phyloP scores from a whole-genome alignment of 2,329 filamentous ascomycete species.

The Claviceps spartinae region DNA sequence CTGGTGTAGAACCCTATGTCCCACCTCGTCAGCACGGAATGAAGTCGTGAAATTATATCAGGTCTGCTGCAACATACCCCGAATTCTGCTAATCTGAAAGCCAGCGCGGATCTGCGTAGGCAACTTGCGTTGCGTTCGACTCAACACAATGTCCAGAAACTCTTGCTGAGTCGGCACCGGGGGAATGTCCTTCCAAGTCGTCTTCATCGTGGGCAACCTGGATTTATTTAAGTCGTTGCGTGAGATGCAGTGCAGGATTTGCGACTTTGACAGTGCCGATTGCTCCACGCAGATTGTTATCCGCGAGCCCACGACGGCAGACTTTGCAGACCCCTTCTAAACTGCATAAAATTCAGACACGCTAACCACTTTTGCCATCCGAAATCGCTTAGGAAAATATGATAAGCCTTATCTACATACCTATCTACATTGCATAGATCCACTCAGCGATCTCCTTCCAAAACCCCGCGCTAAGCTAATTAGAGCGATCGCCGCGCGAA shows the following conservation, averaged over 20 bases:
- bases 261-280: conserved; percentile 2
- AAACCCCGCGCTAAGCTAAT: background rate
- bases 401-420: background rate
- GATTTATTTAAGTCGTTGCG: background rate
- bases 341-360: background rate
- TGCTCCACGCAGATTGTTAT: background rate
- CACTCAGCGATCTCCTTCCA: background rate
- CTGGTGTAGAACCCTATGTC: conserved; percentile 73
- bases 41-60: background rate
- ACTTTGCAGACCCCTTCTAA: background rate
- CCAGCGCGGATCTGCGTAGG: conserved; percentile 92
- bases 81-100: conserved; percentile 87
- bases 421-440: background rate
- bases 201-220: conserved; percentile 37
- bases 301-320: background rate
- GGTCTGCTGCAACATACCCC: conserved; percentile 29
- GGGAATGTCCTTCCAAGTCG: conserved; percentile 63
- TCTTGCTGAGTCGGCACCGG: conserved; percentile 87
- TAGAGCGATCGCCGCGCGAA: background rate
- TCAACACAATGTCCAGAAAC: conserved; percentile 94
- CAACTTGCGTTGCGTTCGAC: conserved; percentile 79
- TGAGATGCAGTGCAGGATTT: conserved; percentile 1
- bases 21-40: background rate
- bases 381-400: background rate
- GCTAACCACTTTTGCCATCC: background rate